Evolutionary conservation across 805 yeast species (phyloP).

Genomic region (Yarrowia phangngaensis): DNA sequence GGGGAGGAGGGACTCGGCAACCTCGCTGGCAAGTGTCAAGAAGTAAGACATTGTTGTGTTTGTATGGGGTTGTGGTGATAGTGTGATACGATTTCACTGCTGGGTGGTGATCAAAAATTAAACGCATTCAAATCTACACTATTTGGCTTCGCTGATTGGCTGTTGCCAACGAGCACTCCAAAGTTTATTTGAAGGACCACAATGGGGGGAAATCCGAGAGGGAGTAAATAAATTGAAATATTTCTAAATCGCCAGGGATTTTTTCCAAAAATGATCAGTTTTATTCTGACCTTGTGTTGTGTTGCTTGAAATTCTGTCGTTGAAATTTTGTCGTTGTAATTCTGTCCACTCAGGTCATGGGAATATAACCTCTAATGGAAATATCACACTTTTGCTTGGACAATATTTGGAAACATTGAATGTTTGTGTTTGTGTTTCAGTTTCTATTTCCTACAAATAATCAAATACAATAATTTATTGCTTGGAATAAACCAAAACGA

Average conservation of each 20-base stretch:
- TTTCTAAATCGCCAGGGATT: too few relatives aligned
- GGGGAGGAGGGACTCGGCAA: constrained; percentile 76
- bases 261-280: too few relatives aligned
- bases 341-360: too few relatives aligned
- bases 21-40: constrained; percentile 44
- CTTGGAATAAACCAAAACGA: background rate
- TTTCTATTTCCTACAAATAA: too few relatives aligned
- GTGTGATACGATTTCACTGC: constrained; percentile 27
- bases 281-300: too few relatives aligned
- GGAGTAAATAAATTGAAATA: background rate
- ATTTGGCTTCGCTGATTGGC: constrained; percentile 21
- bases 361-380: too few relatives aligned
- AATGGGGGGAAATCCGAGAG: background rate
- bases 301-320: too few relatives aligned
- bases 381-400: too few relatives aligned
- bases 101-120: constrained; percentile 26
- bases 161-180: constrained; percentile 2
- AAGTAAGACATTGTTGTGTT: constrained; percentile 30
- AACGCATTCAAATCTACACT: constrained; percentile 26
- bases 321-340: too few relatives aligned
- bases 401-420: too few relatives aligned
- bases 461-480: constrained; percentile 25
- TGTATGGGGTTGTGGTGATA: constrained; percentile 13
- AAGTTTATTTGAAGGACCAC: constrained; percentile 1
- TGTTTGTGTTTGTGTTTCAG: too few relatives aligned